Percentiles rank a stretch among this genome's conserved stretches.
These are phyloP conservation scores for Lactifluus subvellereus DNA, from an alignment of 768 basidiomycete genomes.

Conservation along the genomic window DNA sequence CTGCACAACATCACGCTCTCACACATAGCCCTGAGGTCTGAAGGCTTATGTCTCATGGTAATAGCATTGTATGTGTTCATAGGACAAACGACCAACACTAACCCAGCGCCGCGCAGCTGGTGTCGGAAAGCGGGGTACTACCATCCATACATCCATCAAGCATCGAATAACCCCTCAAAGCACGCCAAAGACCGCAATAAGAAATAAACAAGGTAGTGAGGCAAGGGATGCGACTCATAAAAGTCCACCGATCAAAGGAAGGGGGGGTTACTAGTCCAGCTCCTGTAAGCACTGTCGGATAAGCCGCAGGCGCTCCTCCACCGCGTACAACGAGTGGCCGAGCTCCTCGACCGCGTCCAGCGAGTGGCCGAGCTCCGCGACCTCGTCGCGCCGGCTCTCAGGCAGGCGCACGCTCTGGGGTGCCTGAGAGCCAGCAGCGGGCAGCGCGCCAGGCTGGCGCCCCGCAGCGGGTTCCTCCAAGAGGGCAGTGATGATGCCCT, in stretches of 20 bases:
- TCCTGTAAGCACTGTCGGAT: conserved; percentile 14
- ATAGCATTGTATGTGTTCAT: no score
- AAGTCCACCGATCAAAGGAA: not conserved
- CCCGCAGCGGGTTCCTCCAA: conserved; percentile 61
- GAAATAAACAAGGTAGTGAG: not conserved
- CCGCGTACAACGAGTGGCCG: no score
- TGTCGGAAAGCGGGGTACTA: no score
- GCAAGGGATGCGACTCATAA: not conserved
- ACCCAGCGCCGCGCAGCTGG: no score
- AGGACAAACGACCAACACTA: no score
- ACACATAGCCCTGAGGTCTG: no score
- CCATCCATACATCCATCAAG: no score
- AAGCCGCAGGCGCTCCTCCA: conserved; percentile 10
- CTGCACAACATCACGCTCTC: no score
- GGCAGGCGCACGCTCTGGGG: conserved; percentile 12
- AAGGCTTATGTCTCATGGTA: no score
- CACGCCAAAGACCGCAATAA: not conserved
- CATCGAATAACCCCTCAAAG: no score
- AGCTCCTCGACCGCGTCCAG: conserved; percentile 14
- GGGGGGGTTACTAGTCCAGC: conserved; percentile 1
- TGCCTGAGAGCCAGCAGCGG: not conserved
- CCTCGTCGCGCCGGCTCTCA: conserved; percentile 19
- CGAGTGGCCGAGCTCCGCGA: conserved; percentile 10
- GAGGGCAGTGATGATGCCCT: conserved; percentile 60
- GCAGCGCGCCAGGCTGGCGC: conserved; percentile 31